These are phyloP conservation scores for Phytopythium litorale DNA, from an alignment of 352 stramenopile genomes.

Conservation along the genomic window DNA sequence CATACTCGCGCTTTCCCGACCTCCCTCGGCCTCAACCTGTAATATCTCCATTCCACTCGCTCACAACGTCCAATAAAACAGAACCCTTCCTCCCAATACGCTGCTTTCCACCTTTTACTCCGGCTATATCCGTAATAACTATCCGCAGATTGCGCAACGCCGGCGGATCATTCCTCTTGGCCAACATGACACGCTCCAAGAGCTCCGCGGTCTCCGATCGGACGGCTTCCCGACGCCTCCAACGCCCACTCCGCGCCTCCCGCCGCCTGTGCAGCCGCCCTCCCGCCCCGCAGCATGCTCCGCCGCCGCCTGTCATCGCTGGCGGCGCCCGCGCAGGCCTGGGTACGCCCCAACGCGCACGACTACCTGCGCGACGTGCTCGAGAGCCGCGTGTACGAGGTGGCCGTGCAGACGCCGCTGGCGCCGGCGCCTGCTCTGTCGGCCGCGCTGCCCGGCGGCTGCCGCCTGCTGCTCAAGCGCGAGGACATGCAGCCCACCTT, in stretches of 20 bases:
- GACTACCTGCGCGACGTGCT: conserved; percentile 79
- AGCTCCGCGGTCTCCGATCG: no score
- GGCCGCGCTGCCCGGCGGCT: conserved; percentile 46
- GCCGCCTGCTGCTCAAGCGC: conserved; percentile 89
- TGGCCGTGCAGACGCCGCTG: conserved; percentile 73
- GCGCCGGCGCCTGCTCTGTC: conserved; percentile 52
- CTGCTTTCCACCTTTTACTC: no score
- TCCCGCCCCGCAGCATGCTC: conserved; percentile 26
- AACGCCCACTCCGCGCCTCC: background rate
- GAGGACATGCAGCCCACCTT: conserved; percentile 98
- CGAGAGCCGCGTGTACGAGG: conserved; percentile 84
- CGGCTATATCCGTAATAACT: background rate
- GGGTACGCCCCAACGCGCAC: conserved; percentile 62
- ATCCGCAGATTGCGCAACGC: conserved; percentile 5
- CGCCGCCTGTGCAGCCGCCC: no score
- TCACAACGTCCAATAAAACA: no score
- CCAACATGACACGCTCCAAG: background rate
- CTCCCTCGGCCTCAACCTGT: no score
- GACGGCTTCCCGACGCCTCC: background rate
- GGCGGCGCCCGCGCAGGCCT: conserved; percentile 24
- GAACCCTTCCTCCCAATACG: no score
- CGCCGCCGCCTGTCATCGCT: conserved; percentile 29
- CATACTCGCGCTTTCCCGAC: no score
- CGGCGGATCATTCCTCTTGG: conserved; percentile 17
- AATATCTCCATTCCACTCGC: no score